Evolutionary conservation across 192 early-diverging fungal species (phyloP).

Genomic region (Dispira parvispora): DNA sequence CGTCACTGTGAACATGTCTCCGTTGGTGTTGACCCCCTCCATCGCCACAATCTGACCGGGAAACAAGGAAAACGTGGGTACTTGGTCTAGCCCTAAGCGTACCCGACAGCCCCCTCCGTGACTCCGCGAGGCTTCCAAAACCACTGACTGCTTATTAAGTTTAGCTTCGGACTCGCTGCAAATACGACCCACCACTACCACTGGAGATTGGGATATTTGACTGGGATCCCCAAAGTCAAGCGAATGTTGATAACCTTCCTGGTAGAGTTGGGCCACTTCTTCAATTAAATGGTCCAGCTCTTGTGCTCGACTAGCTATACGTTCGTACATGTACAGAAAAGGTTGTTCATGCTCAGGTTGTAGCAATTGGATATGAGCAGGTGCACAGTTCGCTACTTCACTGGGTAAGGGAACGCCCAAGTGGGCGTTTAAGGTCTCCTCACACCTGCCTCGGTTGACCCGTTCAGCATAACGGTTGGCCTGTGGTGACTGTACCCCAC

Average conservation of each 20-base stretch:
- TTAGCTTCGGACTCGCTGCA: slow-evolving; percentile 49
- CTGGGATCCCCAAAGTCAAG: slow-evolving; percentile 28
- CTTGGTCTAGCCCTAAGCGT: slow-evolving; percentile 36
- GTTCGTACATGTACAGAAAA: slow-evolving; percentile 71
- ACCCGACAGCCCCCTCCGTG: slow-evolving; percentile 58
- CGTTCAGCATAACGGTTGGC: slow-evolving; percentile 25
- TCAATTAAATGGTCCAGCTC: slow-evolving; percentile 25
- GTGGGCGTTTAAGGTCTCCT: slow-evolving; percentile 40
- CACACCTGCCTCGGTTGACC: slow-evolving; percentile 24
- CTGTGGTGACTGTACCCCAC: background rate
- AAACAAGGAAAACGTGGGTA: slow-evolving; percentile 56
- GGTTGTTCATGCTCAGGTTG: slow-evolving; percentile 29
- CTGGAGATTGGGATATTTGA: slow-evolving; percentile 32
- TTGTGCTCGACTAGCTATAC: slow-evolving; percentile 44
- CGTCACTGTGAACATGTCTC: slow-evolving; percentile 33
- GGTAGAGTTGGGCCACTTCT: slow-evolving; percentile 14
- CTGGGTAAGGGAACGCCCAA: slow-evolving; percentile 17
- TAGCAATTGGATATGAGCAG: slow-evolving; percentile 9
- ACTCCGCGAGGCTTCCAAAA: slow-evolving; percentile 65
- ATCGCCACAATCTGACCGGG: slow-evolving; percentile 79
- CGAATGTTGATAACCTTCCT: slow-evolving; percentile 9
- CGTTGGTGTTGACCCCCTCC: slow-evolving; percentile 42
- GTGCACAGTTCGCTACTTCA: slow-evolving; percentile 3
- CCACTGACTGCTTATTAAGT: slow-evolving; percentile 48
- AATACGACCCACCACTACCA: slow-evolving; percentile 63